These are phyloP conservation scores for Clarireedia monteithiana DNA, from an alignment of 2,329 filamentous ascomycete species.

Conservation along the genomic window DNA sequence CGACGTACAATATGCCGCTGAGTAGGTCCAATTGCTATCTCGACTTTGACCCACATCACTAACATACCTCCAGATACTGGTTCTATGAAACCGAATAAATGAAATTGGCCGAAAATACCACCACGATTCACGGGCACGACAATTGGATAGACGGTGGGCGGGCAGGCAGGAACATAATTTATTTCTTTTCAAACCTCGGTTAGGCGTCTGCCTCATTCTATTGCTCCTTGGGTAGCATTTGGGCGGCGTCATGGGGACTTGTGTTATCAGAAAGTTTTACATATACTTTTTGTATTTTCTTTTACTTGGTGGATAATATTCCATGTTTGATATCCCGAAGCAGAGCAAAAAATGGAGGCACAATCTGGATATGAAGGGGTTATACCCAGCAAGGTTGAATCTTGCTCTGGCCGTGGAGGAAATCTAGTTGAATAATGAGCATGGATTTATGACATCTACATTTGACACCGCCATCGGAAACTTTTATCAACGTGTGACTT, in stretches of 20 bases:
- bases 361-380: not conserved
- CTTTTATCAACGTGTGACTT: too few relatives aligned
- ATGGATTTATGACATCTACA: too few relatives aligned
- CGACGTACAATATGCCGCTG: constrained; percentile 70
- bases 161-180: not conserved
- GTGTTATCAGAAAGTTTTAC: not conserved
- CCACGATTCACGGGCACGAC: not conserved
- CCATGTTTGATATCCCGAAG: not conserved
- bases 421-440: not conserved
- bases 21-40: constrained; percentile 52
- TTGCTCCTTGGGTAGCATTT: not conserved
- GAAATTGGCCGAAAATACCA: not conserved
- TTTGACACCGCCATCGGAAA: too few relatives aligned
- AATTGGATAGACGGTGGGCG: not conserved
- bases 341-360: not conserved
- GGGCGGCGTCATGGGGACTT: not conserved
- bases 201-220: not conserved
- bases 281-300: not conserved
- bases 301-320: not conserved
- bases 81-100: constrained; percentile 18
- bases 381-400: not conserved
- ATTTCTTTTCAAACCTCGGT: not conserved
- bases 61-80: constrained; percentile 25
- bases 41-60: not conserved
- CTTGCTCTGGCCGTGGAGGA: not conserved